A percentile compares a stretch with the other conserved stretches of the same genome.
These are phyloP conservation scores for Paulownia fortunei DNA, from an alignment of 257 asterid genomes.

Conservation along the genomic window DNA sequence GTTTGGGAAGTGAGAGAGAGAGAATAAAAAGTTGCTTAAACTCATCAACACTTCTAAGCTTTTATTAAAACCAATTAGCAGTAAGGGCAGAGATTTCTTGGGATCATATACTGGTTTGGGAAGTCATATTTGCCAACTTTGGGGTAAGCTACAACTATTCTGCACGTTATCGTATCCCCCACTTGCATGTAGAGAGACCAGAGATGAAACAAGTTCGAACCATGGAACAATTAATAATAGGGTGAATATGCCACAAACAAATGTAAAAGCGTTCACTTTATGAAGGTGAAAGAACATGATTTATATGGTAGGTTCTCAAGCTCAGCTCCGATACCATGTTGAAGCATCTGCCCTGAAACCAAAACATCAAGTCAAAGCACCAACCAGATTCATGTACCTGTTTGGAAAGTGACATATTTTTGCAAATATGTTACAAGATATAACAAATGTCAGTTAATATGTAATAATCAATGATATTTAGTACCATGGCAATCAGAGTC, in stretches of 20 bases:
- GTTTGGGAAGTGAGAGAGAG: background rate
- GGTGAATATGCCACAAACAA: background rate
- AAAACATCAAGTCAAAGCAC: background rate
- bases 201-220: slow-evolving; percentile 4
- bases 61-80: background rate
- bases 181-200: background rate
- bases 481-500: background rate
- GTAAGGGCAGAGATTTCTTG: background rate
- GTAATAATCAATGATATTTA: background rate
- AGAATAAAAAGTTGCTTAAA: too few relatives aligned
- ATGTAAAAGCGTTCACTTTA: background rate
- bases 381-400: background rate
- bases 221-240: background rate
- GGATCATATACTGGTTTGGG: background rate
- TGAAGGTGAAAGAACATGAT: background rate
- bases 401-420: slow-evolving; percentile 5
- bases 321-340: background rate
- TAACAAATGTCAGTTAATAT: background rate
- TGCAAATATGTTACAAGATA: background rate
- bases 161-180: background rate
- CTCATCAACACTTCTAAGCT: background rate
- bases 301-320: background rate
- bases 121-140: background rate
- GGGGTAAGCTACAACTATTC: background rate
- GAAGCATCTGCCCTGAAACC: background rate